phyloP scores from a whole-genome alignment of 306 rosid genomes.

The Prunus salicina region DNA sequence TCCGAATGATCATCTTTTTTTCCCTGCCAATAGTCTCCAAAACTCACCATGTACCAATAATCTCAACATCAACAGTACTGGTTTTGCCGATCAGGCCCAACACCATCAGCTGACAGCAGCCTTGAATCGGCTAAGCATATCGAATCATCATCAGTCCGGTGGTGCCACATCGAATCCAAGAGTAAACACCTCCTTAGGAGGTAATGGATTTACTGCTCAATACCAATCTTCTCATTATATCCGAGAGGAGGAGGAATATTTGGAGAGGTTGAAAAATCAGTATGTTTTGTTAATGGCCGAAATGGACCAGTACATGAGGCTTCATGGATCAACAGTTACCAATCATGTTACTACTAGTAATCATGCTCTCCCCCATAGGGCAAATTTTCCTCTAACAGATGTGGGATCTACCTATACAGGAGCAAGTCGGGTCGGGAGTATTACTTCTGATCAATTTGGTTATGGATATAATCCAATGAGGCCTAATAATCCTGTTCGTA shows the following conservation, averaged over 20 bases:
- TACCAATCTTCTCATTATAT: not conserved
- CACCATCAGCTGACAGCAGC: not conserved
- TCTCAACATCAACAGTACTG: not conserved
- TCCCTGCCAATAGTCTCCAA: not conserved
- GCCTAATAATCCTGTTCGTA: not conserved
- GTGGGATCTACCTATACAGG: not conserved
- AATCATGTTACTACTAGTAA: not conserved
- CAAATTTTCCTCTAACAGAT: not conserved
- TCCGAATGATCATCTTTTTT: not conserved
- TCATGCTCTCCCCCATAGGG: not conserved
- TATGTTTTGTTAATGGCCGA: not conserved
- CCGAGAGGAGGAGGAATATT: not conserved
- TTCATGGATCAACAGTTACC: not conserved
- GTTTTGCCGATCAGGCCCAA: not conserved
- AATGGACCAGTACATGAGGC: constrained; percentile 4
- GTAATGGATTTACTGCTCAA: not conserved
- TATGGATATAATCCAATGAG: not conserved
- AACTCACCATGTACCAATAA: not conserved
- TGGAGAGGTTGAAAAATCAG: constrained; percentile 1
- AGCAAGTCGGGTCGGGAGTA: not conserved
- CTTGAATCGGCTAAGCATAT: not conserved
- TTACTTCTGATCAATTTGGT: not conserved
- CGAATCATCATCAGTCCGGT: not conserved
- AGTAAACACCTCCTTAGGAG: not conserved
- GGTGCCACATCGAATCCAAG: not conserved